phyloP scores from a whole-genome alignment of 495 filamentous ascomycete genomes.

The Lophiostoma macrostomum region DNA sequence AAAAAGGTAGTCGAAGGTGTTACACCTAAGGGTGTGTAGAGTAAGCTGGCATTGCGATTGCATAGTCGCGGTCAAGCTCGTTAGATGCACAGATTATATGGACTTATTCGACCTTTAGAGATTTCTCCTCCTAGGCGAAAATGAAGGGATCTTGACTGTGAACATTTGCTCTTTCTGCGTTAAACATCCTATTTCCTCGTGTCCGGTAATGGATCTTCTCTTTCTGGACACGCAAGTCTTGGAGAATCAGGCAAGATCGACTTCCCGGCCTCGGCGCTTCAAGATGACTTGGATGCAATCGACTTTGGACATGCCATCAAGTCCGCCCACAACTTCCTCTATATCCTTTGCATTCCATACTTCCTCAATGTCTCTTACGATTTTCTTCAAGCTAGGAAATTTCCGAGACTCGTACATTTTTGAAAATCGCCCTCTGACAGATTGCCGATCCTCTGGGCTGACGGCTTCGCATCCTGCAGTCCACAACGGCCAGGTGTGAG shows the following conservation, averaged over 20 bases:
- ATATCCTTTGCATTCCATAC: conserved; percentile 2
- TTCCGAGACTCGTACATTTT: neutral
- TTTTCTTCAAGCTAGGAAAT: neutral
- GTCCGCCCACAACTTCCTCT: neutral
- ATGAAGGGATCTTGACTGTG: too few species aligned
- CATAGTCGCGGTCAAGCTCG: too few species aligned
- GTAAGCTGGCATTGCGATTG: too few species aligned
- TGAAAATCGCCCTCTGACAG: neutral
- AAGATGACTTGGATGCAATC: conserved; percentile 3
- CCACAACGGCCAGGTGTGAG: conserved; percentile 2
- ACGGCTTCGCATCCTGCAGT: conserved; percentile 9
- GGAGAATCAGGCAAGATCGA: conserved; percentile 6
- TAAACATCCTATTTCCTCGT: too few species aligned
- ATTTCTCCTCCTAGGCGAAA: too few species aligned
- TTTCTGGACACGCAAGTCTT: too few species aligned
- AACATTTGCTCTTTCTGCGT: too few species aligned
- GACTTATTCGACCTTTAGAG: too few species aligned
- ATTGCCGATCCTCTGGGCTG: neutral
- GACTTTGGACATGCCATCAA: neutral
- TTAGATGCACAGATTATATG: too few species aligned
- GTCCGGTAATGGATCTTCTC: too few species aligned
- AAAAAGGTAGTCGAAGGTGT: neutral
- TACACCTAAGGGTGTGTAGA: too few species aligned
- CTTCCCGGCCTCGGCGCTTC: conserved; percentile 1
- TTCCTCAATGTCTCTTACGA: conserved; percentile 4